Conservation (phyloP, 768 basidiomycete species). For the Hemileccinum rubropunctum region DNA sequence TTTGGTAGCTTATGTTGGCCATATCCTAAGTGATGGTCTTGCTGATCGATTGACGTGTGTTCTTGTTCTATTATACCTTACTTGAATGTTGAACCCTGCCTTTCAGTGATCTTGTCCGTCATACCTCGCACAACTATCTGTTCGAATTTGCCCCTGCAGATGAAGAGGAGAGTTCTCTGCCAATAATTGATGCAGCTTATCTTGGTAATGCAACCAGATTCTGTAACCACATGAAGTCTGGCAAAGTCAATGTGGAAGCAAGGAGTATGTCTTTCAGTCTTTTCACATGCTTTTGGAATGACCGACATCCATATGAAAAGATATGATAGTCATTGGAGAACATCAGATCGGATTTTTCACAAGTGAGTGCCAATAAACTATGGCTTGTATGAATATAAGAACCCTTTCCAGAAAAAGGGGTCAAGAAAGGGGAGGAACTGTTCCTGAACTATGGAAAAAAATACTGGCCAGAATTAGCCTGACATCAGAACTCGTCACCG, state of each 20-base stretch:
- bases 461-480: conserved; percentile 20
- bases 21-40: conserved; percentile 14
- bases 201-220: conserved; percentile 46
- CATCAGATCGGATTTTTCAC: conserved; percentile 36
- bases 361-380: conserved; percentile 23
- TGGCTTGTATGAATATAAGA: background rate
- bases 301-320: conserved; percentile 13
- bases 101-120: conserved; percentile 13
- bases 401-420: conserved; percentile 15
- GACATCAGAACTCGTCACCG: too few species aligned
- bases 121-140: conserved; percentile 33
- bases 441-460: conserved; percentile 34
- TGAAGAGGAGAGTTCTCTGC: accelerated
- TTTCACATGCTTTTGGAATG: background rate
- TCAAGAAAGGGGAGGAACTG: conserved; percentile 34
- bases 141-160: conserved; percentile 28
- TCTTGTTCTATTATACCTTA: background rate
- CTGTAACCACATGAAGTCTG: conserved; percentile 34
- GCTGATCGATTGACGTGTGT: conserved; percentile 10
- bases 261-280: conserved; percentile 19
- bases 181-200: conserved; percentile 36
- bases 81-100: background rate
- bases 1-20: conserved; percentile 41
- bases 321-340: conserved; percentile 31
- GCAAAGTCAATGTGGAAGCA: conserved; percentile 21